Evolutionary conservation across 2,329 filamentous ascomycete genomes (phyloP).

Genomic region (Penicillium crustosum): DNA sequence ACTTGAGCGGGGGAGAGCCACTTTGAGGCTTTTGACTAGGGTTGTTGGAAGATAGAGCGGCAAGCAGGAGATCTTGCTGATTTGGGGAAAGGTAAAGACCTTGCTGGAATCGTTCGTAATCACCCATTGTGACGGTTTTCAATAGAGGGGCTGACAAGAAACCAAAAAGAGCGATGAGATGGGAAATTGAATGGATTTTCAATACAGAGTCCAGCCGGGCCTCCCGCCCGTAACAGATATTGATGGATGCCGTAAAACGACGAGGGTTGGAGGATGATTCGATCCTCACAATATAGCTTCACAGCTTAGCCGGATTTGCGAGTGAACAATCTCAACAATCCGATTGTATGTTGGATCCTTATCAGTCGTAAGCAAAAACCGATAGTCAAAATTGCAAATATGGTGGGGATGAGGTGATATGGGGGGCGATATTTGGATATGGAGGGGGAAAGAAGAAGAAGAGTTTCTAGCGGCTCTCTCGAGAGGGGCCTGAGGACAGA

Average conservation of each 20-base stretch:
- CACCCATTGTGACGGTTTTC: constrained; percentile 34
- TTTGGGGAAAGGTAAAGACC: constrained; percentile 71
- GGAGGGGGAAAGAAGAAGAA: constrained; percentile 11
- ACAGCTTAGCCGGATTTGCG: neutral
- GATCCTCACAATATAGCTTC: neutral
- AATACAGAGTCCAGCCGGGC: constrained; percentile 28
- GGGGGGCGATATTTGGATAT: constrained; percentile 7
- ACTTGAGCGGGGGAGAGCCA: constrained; percentile 25
- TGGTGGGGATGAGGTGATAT: neutral
- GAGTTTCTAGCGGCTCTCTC: constrained; percentile 3
- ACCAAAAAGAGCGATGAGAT: neutral
- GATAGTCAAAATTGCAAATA: neutral
- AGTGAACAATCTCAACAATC: neutral
- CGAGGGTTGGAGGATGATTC: neutral
- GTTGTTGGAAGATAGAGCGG: constrained; percentile 72
- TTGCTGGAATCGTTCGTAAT: constrained; percentile 46
- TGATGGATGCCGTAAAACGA: constrained; percentile 14
- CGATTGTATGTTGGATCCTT: neutral
- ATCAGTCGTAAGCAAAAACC: neutral
- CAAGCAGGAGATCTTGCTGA: constrained; percentile 73
- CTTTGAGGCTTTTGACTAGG: constrained; percentile 36
- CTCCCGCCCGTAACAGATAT: constrained; percentile 35
- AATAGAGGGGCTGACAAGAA: neutral
- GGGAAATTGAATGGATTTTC: constrained; percentile 2
- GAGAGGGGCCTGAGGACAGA: constrained; percentile 19